Evolutionary conservation across 2,329 filamentous ascomycete species (phyloP).

Genomic region (Chaetomium strumarium): DNA sequence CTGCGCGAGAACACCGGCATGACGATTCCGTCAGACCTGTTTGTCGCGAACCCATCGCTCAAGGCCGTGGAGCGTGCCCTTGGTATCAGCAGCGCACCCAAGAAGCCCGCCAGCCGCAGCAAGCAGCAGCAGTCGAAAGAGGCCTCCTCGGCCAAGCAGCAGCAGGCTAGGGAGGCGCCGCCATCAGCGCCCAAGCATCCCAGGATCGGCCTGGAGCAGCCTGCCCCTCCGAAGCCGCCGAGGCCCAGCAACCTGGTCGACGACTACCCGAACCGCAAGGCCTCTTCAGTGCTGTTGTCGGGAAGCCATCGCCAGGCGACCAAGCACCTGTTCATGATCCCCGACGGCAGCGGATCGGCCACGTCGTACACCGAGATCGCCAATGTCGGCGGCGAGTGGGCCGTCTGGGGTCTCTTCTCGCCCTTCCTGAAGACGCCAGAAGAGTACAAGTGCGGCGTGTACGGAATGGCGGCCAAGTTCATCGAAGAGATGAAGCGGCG

Average conservation of each 20-base stretch:
- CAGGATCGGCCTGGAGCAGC: constrained; percentile 25
- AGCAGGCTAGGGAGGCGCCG: neutral
- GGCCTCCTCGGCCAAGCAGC: constrained; percentile 21
- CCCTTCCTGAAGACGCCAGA: constrained; percentile 66
- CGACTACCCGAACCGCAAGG: constrained; percentile 46
- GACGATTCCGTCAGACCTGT: constrained; percentile 53
- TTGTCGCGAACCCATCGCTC: constrained; percentile 56
- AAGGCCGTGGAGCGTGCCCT: constrained; percentile 61
- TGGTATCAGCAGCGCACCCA: constrained; percentile 42
- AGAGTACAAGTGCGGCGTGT: constrained; percentile 59
- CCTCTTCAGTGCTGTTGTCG: constrained; percentile 41
- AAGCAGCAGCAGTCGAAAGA: constrained; percentile 22
- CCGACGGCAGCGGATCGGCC: constrained; percentile 53
- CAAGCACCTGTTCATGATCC: constrained; percentile 48
- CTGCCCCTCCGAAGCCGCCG: constrained; percentile 33
- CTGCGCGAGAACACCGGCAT: constrained; percentile 50
- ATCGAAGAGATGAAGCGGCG: constrained; percentile 65
- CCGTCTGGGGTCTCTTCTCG: constrained; percentile 57
- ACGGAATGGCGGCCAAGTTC: constrained; percentile 59
- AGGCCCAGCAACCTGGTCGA: constrained; percentile 35
- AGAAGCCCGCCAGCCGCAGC: constrained; percentile 26
- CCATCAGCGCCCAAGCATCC: constrained; percentile 21
- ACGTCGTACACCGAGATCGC: constrained; percentile 62
- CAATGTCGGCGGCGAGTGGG: constrained; percentile 41
- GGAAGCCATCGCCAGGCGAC: constrained; percentile 45